Evolutionary conservation across 2,329 filamentous ascomycete genomes (phyloP).

Genomic region (Phialophora verrucosa): DNA sequence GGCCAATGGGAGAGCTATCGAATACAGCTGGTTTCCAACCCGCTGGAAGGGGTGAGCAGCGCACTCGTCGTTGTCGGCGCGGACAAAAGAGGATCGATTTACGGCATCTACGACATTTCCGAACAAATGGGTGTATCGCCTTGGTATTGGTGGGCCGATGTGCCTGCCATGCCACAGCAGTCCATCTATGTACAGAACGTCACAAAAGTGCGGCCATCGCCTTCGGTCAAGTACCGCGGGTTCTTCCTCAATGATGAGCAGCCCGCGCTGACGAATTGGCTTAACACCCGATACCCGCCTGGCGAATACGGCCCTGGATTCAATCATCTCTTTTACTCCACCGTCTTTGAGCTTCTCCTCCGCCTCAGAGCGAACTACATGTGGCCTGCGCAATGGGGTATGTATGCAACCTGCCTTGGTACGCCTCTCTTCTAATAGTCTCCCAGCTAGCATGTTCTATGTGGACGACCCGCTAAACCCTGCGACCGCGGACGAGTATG

Average conservation of each 20-base stretch:
- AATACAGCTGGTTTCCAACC: conserved; percentile 63
- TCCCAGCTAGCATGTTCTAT: conserved; percentile 62
- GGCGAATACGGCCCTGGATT: conserved; percentile 52
- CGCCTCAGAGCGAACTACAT: conserved; percentile 74
- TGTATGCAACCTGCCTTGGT: background rate
- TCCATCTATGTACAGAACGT: conserved; percentile 62
- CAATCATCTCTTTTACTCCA: conserved; percentile 69
- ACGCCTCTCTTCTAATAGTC: background rate
- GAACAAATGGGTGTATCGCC: conserved; percentile 76
- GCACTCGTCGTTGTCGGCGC: conserved; percentile 72
- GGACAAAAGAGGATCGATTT: conserved; percentile 71
- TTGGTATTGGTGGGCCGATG: conserved; percentile 66
- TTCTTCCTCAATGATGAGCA: conserved; percentile 75
- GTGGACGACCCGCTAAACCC: conserved; percentile 73
- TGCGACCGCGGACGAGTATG: conserved; percentile 73
- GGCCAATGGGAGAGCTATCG: conserved; percentile 74
- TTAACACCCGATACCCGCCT: conserved; percentile 60
- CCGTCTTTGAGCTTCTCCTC: conserved; percentile 73
- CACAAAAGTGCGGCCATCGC: conserved; percentile 63
- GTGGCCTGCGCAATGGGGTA: conserved; percentile 73
- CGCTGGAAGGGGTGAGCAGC: conserved; percentile 60
- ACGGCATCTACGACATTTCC: conserved; percentile 72
- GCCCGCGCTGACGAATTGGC: conserved; percentile 70
- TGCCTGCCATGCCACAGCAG: conserved; percentile 58
- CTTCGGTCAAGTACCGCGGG: conserved; percentile 70